phyloP scores from a whole-genome alignment of 176 grass and related monocot genomes.

The Oryza australiensis region DNA sequence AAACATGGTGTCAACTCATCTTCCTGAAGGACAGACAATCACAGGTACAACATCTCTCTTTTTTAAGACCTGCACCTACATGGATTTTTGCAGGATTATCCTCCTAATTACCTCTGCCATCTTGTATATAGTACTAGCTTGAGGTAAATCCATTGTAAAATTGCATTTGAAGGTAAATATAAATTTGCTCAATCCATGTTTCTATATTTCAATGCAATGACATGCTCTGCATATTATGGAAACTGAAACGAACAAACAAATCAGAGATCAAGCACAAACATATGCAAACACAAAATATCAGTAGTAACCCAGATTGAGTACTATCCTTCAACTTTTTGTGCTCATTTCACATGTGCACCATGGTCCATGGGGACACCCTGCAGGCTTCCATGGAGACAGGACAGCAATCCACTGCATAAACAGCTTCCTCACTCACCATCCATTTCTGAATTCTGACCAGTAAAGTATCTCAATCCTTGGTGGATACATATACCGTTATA shows the following conservation, averaged over 20 bases:
- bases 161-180: neutral
- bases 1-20: neutral
- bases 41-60: neutral
- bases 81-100: neutral
- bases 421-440: neutral
- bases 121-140: neutral
- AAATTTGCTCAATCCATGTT: neutral
- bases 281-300: neutral
- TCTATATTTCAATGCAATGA: too few relatives aligned
- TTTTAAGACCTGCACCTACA: neutral
- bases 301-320: neutral
- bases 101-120: neutral
- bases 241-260: neutral
- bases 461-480: slow-evolving; percentile 2
- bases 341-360: neutral
- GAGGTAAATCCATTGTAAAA: neutral
- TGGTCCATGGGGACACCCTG: neutral
- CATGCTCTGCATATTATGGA: neutral
- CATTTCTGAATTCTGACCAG: neutral
- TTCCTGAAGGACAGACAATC: slow-evolving; percentile 1
- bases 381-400: slow-evolving; percentile 18
- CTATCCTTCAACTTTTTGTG: neutral
- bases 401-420: neutral
- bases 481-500: neutral
- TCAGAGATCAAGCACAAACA: neutral